Base-by-base conservation (phyloP, 2,329 filamentous ascomycete genomes). In the Trichoderma arundinaceum region DNA sequence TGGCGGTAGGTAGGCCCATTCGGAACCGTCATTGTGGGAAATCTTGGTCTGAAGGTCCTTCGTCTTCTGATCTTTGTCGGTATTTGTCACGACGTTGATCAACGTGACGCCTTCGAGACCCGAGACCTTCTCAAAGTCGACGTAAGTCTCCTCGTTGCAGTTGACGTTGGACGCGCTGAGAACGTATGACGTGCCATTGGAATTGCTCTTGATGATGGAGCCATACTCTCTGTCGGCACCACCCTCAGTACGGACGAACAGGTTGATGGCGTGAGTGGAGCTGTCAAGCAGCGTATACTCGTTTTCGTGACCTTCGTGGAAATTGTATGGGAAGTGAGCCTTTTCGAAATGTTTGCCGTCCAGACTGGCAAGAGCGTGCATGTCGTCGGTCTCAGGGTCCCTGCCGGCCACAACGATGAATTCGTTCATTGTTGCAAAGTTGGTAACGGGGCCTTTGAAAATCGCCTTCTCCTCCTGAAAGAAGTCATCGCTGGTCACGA, bases 201-300 rank as follows among this genome's bases (percentile, higher is more conserved):
- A 97, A 81, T 99, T 99, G 74, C 93, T 97, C 86, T 98, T 99
- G 78, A 99, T 88, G 71, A 99, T 92, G 28, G 90, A 90, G 43
- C 95, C 95, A 72, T 91, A 93, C 67, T 90, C 86, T 58, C 85
- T 86, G 17, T 87, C 89, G 58, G 82, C 75, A 3, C 81, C 81
- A 46, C 84, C 85, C 72, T 91, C 90, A 46, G 92, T 92, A 0
- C 91, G 93, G 53, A 98, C 94, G 74, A 98, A 96, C 66, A 99
- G 80, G 79, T 98, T 98, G 66, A 99, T 86, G 1, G 95, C 91
- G 77, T 98, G 94, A 0, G 93, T 97, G 1, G 92, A 95, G 77
- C 94, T 97, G 75, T 97, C 94, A 35, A 99, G 84, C 3, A 98
- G 92, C 0, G 95, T 99, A 78, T 97, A 99, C 32, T 89, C 91